Conservation (phyloP, 805 yeast species). For the Danielia reshetovae region DNA sequence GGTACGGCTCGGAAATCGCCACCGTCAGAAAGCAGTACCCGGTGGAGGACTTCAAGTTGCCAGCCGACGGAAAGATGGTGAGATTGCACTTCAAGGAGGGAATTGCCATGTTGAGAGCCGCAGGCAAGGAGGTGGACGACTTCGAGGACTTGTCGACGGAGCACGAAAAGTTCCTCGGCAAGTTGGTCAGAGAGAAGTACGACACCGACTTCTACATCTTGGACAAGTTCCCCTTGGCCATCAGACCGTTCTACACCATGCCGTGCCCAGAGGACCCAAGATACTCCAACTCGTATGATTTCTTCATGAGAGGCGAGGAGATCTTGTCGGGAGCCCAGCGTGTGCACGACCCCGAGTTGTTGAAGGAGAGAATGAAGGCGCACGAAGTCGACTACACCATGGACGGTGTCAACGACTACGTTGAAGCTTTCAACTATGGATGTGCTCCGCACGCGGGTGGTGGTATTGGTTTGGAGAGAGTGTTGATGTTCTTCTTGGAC, state of each 20-base stretch:
- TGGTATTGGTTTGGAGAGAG: slow-evolving; percentile 99
- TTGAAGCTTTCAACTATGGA: slow-evolving; percentile 89
- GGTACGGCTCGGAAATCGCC: slow-evolving; percentile 83
- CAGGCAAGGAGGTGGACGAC: slow-evolving; percentile 82
- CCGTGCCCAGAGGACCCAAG: slow-evolving; percentile 90
- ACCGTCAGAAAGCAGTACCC: slow-evolving; percentile 92
- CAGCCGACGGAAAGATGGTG: slow-evolving; percentile 91
- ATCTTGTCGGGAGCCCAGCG: slow-evolving; percentile 99
- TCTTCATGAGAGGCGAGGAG: slow-evolving; percentile 99
- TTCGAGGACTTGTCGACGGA: slow-evolving; percentile 90
- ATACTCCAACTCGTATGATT: slow-evolving; percentile 96
- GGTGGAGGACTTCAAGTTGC: slow-evolving; percentile 94
- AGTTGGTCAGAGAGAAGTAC: slow-evolving; percentile 85
- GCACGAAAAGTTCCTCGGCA: slow-evolving; percentile 91
- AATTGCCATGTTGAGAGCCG: slow-evolving; percentile 76
- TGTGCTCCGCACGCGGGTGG: slow-evolving; percentile 99
- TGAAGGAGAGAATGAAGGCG: slow-evolving; percentile 73
- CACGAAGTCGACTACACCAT: slow-evolving; percentile 78
- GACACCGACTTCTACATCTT: slow-evolving; percentile 96
- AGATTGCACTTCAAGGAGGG: slow-evolving; percentile 89
- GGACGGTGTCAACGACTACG: slow-evolving; percentile 86
- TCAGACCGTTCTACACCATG: slow-evolving; percentile 99
- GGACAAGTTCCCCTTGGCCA: slow-evolving; percentile 96
- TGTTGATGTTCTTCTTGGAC: slow-evolving; percentile 95
- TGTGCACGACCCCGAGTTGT: slow-evolving; percentile 86